phyloP scores from a whole-genome alignment of 176 grass and related monocot genomes.

The Thalia dealbata region DNA sequence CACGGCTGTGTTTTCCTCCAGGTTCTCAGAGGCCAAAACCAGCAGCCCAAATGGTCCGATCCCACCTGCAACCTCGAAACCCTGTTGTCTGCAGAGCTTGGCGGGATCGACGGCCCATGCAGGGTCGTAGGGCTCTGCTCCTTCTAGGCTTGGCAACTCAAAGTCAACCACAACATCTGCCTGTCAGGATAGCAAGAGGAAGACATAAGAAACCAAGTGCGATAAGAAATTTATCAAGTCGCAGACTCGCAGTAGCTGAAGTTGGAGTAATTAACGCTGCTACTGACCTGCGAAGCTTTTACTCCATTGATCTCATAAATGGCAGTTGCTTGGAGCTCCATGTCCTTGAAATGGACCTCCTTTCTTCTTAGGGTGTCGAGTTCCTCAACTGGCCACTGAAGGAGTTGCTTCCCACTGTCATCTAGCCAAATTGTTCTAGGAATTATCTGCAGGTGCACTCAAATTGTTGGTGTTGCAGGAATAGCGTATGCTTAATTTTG shows the following conservation, averaged over 20 bases:
- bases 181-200: constrained; percentile 32
- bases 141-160: constrained; percentile 28
- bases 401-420: constrained; percentile 41
- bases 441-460: constrained; percentile 29
- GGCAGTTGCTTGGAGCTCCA: constrained; percentile 43
- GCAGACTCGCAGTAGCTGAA: too few species aligned
- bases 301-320: constrained; percentile 54
- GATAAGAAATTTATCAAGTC: background rate
- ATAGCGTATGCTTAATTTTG: too few species aligned
- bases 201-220: background rate
- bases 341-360: constrained; percentile 28
- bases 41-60: constrained; percentile 76
- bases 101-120: constrained; percentile 50
- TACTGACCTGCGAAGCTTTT: constrained; percentile 48
- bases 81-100: constrained; percentile 43
- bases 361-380: constrained; percentile 52
- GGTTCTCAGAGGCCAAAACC: constrained; percentile 51
- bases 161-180: constrained; percentile 78
- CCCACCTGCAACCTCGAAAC: constrained; percentile 26
- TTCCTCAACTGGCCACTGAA: constrained; percentile 88
- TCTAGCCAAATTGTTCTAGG: constrained; percentile 82
- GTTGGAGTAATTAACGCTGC: background rate
- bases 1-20: constrained; percentile 54
- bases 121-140: constrained; percentile 44
- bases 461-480: background rate